Base-by-base conservation (phyloP, 2,329 filamentous ascomycete genomes). In the Akanthomyces lecanii region DNA sequence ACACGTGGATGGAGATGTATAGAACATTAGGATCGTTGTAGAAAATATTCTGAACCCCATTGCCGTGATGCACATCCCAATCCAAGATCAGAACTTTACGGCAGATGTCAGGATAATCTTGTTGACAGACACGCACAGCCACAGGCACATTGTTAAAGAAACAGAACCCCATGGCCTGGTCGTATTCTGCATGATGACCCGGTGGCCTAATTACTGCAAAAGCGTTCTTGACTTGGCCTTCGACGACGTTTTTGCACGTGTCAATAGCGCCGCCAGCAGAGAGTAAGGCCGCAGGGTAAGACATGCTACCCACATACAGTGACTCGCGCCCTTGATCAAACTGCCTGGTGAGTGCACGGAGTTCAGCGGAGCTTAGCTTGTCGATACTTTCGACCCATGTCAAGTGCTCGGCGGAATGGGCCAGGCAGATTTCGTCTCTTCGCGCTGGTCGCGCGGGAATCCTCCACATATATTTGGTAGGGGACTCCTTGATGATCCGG, bases 71-170 rank as follows among this genome's bases (percentile, higher is more conserved):
- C 14, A 88, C 89, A 72, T 88, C 91, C 91, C 95, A 99, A 72
- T 99, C 95, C 8, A 99, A 80, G 67, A 99, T 95, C 62, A 99
- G 77, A 23, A 99, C 85, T 75, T 96, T 98, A 62, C 92, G 87
- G 71, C 94, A 97, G 10, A 79, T 78, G 4, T 94, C 85, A 1
- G 90, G 90, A 68, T 90, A 95, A 64, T 92, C 87, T 60, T 83
- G 79, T 73, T 97, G 92, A 72, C 93, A 97, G 14, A 93, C 90
- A 64, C 86, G 89, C n/a, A 92, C 89, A 1, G 93, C 94, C 64
- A 99, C 90, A 23, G 91, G 92, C 3, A 98, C 95, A 71, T 99
- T 99, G 78, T 99, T 97, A 79, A 98, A 98, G 64, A 98, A 85
- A 74, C 95, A 99, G 72, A 99, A 99, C 0, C 95, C 95, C 83